Evolutionary conservation across 345 rosid species (phyloP).

Genomic region (Adansonia digitata): DNA sequence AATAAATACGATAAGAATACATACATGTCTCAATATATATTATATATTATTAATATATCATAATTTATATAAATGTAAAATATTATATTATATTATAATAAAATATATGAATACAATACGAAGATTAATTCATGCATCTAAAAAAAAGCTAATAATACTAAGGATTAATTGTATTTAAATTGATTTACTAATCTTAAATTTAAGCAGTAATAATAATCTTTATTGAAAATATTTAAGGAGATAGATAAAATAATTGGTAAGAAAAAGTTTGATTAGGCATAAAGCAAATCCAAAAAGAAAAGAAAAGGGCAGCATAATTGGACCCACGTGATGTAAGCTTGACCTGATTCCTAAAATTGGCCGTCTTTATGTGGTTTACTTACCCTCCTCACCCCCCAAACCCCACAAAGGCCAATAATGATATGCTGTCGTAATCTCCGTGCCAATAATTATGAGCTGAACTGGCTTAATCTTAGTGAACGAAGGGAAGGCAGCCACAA

Average conservation of each 20-base stretch:
- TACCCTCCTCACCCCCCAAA: constrained; percentile 18
- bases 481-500: not conserved
- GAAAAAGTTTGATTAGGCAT: not conserved
- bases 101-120: no score
- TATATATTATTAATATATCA: no score
- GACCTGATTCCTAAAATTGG: not conserved
- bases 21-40: no score
- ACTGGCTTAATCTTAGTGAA: constrained; percentile 13
- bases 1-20: no score
- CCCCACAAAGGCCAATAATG: constrained; percentile 23
- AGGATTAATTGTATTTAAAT: not conserved
- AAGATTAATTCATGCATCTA: no score
- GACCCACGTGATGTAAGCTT: constrained; percentile 5
- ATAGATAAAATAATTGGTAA: not conserved
- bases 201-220: not conserved
- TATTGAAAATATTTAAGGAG: not conserved
- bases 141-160: no score
- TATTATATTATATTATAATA: no score
- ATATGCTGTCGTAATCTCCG: constrained; percentile 4
- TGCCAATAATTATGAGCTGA: constrained; percentile 15
- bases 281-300: not conserved
- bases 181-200: not conserved
- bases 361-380: constrained; percentile 8
- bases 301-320: not conserved
- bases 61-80: no score